Base-by-base conservation (phyloP, 2,329 filamentous ascomycete species). In the Penicillium sp. region DNA sequence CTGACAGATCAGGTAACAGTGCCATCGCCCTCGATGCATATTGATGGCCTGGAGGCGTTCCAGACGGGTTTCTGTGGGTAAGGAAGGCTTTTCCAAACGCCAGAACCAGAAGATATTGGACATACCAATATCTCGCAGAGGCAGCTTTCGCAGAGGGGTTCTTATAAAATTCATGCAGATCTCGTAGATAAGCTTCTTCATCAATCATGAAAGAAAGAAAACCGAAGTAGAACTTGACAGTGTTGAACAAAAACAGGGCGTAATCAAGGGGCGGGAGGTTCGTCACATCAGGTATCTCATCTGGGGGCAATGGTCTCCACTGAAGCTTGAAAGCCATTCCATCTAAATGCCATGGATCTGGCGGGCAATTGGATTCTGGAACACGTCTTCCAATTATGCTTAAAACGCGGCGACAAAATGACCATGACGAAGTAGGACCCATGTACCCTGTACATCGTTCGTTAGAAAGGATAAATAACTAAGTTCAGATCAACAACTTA, bases 1-100 rank as follows among this genome's bases (percentile, higher is more conserved):
- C 71, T 1, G 72, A 75, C 5, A 80, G 26, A 54, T 80, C 77
- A 0, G 78, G 78, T 49, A 80, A 70, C 4, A 80, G 15, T 0
- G 76, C 71, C 76, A 80, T 79, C 0, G 78, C 78, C 3, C 78
- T 66, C 0, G 74, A 65, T 9, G 79, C 79, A 56, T 79, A 80
- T 44, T 78, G 75, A n/a, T 76, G 72, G 0, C 78, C 78, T 0
- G 75, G 68, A 0, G 78, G 78, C 0, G 71, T 71, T 3, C 73
- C 70, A 30, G 73, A 69, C 4, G 62, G 47, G 35, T 63, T 72
- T 1, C 65, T 73, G 22, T 76, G 76, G 19, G 78, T 78, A 0
- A 82, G 76, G 19, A 86, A 84, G 0, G 82, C 83, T 65, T 86
- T 86, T 0, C 84, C 85, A 62, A 86, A 85, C 0, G 85, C 84